These are phyloP conservation scores for Morella rubra DNA, from an alignment of 306 rosid species.

Conservation along the genomic window DNA sequence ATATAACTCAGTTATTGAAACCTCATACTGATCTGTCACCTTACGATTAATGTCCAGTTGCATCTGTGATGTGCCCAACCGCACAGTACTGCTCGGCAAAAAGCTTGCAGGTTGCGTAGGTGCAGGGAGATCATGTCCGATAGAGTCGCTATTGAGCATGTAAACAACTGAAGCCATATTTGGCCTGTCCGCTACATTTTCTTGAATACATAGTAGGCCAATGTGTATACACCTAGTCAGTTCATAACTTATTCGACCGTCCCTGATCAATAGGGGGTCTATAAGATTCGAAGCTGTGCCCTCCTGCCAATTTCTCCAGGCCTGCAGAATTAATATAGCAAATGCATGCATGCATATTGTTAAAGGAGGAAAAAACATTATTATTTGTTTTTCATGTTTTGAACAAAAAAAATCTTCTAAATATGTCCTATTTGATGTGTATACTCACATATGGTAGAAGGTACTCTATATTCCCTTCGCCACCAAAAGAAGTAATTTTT, in stretches of 20 bases:
- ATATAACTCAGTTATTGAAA: constrained; percentile 8
- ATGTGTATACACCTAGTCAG: background rate
- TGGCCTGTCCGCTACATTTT: background rate
- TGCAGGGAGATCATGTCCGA: background rate
- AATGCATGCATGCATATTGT: background rate
- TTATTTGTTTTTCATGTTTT: background rate
- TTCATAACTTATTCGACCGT: background rate
- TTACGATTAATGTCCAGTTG: background rate
- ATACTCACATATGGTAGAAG: background rate
- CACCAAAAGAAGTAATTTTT: constrained; percentile 3
- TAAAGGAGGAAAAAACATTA: background rate
- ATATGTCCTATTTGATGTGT: background rate
- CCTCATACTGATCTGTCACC: background rate
- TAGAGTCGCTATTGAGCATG: background rate
- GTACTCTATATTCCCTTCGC: background rate
- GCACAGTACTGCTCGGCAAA: background rate
- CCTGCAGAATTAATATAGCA: background rate
- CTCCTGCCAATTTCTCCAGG: background rate
- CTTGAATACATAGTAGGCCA: background rate
- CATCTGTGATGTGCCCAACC: background rate
- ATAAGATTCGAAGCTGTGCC: background rate
- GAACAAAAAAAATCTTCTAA: background rate
- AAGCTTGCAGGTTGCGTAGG: background rate
- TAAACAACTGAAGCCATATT: background rate
- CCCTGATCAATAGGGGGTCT: background rate